Conservation (phyloP, 345 rosid species). For the Cardamine occulta region DNA sequence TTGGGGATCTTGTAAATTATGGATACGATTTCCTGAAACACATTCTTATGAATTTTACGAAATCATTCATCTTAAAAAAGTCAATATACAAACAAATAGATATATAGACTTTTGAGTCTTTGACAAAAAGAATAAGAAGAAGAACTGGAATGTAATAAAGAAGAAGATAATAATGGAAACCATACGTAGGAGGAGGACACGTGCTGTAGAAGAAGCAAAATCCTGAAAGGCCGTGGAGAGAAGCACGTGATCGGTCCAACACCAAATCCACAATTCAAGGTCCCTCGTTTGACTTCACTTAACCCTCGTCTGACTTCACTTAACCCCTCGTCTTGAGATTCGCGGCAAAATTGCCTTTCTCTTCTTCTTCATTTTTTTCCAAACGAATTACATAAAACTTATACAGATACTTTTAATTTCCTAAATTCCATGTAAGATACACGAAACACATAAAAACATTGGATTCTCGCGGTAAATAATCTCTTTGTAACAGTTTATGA, state of each 20-base stretch:
- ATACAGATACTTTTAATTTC: neutral
- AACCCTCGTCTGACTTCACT: slow-evolving; percentile 44
- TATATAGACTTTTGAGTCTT: slow-evolving; percentile 5
- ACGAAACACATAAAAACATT: slow-evolving; percentile 37
- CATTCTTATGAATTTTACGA: neutral
- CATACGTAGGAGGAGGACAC: slow-evolving; percentile 37
- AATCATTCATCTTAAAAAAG: neutral
- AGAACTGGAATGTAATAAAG: neutral
- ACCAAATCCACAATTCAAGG: slow-evolving; percentile 48
- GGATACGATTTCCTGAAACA: slow-evolving; percentile 14
- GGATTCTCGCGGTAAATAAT: slow-evolving; percentile 45
- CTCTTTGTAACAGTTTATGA: slow-evolving; percentile 33
- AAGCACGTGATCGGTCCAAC: slow-evolving; percentile 48
- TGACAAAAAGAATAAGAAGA: slow-evolving; percentile 27
- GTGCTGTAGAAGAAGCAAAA: slow-evolving; percentile 43
- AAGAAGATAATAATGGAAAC: slow-evolving; percentile 4
- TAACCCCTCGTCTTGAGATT: slow-evolving; percentile 33
- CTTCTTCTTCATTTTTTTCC: neutral
- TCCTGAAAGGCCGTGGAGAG: slow-evolving; percentile 41
- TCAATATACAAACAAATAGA: neutral
- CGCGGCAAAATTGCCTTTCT: neutral
- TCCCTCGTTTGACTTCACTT: slow-evolving; percentile 51
- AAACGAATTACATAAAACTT: neutral
- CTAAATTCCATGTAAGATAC: slow-evolving; percentile 30
- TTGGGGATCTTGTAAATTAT: neutral